These are phyloP conservation scores for Mimosa pudica DNA, from an alignment of 306 rosid genomes.

Conservation along the genomic window DNA sequence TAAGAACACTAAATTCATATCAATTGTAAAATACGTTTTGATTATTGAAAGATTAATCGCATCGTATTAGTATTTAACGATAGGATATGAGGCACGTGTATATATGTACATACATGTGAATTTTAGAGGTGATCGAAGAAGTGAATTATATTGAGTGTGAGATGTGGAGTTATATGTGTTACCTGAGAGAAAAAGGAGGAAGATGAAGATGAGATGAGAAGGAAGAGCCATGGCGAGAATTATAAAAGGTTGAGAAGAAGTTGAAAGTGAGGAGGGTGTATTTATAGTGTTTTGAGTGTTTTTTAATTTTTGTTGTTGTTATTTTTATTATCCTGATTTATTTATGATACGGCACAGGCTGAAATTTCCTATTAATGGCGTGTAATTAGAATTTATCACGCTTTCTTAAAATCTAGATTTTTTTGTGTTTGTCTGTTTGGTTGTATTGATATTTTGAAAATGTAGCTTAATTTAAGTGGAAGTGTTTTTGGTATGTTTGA, in stretches of 20 bases:
- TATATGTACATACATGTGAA: too few relatives aligned
- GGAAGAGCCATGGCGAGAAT: too few relatives aligned
- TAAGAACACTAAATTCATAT: too few relatives aligned
- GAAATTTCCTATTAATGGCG: not conserved
- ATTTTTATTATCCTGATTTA: not conserved
- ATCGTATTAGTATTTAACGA: not conserved
- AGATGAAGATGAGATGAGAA: not conserved
- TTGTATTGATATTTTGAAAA: too few relatives aligned
- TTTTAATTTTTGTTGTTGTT: not conserved
- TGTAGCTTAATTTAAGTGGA: too few relatives aligned
- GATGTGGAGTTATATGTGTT: too few relatives aligned
- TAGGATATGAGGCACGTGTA: not conserved
- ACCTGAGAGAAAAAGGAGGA: constrained; percentile 50
- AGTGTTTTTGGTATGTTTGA: too few relatives aligned
- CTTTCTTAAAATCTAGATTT: not conserved
- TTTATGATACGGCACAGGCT: not conserved
- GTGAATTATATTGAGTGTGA: not conserved
- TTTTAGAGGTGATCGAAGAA: not conserved
- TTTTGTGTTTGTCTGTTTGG: too few relatives aligned
- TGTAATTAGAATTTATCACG: not conserved
- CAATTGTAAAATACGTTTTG: not conserved
- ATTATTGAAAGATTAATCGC: not conserved
- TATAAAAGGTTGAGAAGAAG: not conserved
- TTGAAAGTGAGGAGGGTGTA: not conserved
- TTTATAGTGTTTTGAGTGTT: not conserved